Base-by-base conservation (phyloP, 2,329 filamentous ascomycete genomes). In the Verticillium isaacii region DNA sequence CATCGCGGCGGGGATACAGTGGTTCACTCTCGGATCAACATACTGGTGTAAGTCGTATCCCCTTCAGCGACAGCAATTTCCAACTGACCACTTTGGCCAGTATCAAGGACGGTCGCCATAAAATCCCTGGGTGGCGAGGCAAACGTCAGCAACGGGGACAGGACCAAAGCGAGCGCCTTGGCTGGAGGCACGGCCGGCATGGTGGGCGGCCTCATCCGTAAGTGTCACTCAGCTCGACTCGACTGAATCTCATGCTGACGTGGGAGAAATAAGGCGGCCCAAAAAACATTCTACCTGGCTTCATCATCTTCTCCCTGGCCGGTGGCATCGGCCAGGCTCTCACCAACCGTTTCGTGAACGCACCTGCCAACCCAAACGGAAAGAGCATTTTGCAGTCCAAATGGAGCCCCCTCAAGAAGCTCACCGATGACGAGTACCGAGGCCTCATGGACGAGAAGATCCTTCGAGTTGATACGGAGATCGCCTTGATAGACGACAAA, bases 401-500 rank as follows among this genome's bases (percentile, higher is more conserved):
- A 69, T 92, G 88, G 85, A 89, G 87, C 65, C 91, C 91, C 0
- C 79, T 95, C 64, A 89, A 83, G 68, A 83, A 84, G 14, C 76
- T 95, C 32, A 86, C 85, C 0, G 88, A 95, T 67, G 82, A 89
- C 32, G 87, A 95, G 67, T 95, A 95, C 70, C 83, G 84, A 62
- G 76, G 82, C 1, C 86, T 92, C 76, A 78, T 95, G 69, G 79
- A 82, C 34, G 89, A 93, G 72, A 92, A 89, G 74, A 76, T 92
- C 50, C 72, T 94, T 32, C 82, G 80, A 64, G 77, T 94, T 3
- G 89, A 95, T 66, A 89, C 85, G 1, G 89, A 94, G 64, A 92
- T 95, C 73, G 87, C 90, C 0, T 73, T 95, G 5, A 80, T 94
- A 39, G 90, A 95, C 68, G 91, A 94, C 60, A 87, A 86, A 69